Conservation (phyloP, 2,329 filamentous ascomycete genomes). For the Clathrospora elynae region DNA sequence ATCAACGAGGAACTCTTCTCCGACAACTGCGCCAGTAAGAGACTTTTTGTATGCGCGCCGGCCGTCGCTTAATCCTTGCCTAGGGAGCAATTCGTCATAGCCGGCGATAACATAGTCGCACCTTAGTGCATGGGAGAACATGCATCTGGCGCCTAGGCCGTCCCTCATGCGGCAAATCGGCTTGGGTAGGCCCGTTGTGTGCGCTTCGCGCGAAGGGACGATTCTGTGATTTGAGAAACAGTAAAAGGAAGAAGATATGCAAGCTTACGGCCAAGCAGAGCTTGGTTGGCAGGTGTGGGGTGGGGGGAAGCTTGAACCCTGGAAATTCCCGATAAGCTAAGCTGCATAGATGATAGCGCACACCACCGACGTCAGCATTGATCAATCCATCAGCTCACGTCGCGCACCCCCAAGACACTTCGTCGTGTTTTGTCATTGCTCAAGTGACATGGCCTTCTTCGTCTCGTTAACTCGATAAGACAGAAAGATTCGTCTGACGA, state of each 20-base stretch:
- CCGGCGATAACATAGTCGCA: slow-evolving; percentile 13
- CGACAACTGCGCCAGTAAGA: slow-evolving; percentile 1
- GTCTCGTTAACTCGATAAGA: too few relatives aligned
- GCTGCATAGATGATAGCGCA: not conserved
- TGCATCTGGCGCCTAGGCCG: slow-evolving; percentile 7
- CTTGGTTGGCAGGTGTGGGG: slow-evolving; percentile 4
- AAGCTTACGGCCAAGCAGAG: slow-evolving; percentile 15
- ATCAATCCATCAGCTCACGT: too few relatives aligned
- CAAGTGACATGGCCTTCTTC: too few relatives aligned
- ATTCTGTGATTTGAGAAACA: slow-evolving; percentile 3
- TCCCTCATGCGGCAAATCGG: slow-evolving; percentile 4
- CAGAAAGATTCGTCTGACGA: too few relatives aligned
- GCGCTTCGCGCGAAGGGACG: not conserved
- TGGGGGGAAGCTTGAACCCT: slow-evolving; percentile 11
- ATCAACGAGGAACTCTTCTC: not conserved
- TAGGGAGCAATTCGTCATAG: slow-evolving; percentile 16
- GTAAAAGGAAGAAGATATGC: slow-evolving; percentile 8
- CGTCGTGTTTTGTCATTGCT: slow-evolving; percentile 2
- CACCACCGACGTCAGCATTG: too few relatives aligned
- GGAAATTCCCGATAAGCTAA: slow-evolving; percentile 5
- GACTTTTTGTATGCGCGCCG: slow-evolving; percentile 10
- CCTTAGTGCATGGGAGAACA: slow-evolving; percentile 3
- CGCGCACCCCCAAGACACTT: not conserved
- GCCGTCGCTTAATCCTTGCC: slow-evolving; percentile 13
- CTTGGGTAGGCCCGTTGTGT: slow-evolving; percentile 1